Base-by-base conservation (phyloP, 1,284 basidiomycete genomes). In the Ustilago trichophora region DNA sequence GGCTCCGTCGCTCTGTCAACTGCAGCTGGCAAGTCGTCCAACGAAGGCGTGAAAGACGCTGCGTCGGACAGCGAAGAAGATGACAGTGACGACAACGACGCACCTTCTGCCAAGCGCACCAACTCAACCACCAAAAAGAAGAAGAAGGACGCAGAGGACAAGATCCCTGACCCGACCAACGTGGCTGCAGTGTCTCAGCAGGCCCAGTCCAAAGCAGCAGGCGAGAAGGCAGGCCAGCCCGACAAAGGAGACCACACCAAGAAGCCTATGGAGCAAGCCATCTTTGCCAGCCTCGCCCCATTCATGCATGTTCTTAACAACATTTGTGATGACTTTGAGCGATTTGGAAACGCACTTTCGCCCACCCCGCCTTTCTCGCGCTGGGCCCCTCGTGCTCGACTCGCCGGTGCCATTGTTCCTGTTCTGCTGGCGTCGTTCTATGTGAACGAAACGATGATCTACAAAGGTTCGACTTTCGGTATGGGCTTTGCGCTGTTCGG, bases 401-500 rank as follows among this genome's bases (percentile, higher is more conserved):
- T 84, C 10, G 83, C 82, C 0, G 75, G 66, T 11, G 69, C 80
- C 4, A 27, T 84, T 4, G 45, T 78, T 1, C 81, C 82, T 8
- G 3, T 83, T 1, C 37, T 82, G 24, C 74, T 86, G 33, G 71
- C 82, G 3, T 78, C 84, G 26, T 81, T 83, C 18, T 81, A 85
- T 52, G 76, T 85, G 8, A 83, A 83, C 11, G 76, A 84, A 0
- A 81, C 81, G 47, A 57, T 85, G 31, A 83, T 86, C 62, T 82
- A 84, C 15, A 80, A 85, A 9, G 75, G 80, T 8, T 77, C 81
- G 0, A 83, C 84, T 0, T 84, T 87, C 56, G 60, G 75, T 0
- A 72, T 86, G 42, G 87, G 87, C 0, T 80, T 85, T 33, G 83
- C 62, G 2, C 84, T 87, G 69, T 88, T 87, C 75, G 86, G 83